phyloP scores from a whole-genome alignment of 352 stramenopile genomes.

The Elongisporangium anandrum region DNA sequence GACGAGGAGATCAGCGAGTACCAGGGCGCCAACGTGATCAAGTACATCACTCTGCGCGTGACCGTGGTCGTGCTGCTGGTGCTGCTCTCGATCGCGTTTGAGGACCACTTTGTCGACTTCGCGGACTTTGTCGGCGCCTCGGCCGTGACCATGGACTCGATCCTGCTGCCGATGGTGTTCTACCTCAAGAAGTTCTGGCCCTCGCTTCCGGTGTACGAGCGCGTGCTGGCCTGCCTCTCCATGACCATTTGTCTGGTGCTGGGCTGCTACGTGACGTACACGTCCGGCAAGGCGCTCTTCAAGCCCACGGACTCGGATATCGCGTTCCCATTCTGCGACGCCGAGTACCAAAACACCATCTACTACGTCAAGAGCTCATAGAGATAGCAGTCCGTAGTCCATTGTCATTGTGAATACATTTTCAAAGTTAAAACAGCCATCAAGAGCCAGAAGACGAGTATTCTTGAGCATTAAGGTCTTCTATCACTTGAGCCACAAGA shows the following conservation, averaged over 20 bases:
- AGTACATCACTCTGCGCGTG: conserved; percentile 38
- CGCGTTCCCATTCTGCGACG: conserved; percentile 47
- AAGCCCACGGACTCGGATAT: conserved; percentile 21
- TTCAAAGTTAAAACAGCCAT: neutral
- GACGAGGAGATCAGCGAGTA: conserved; percentile 31
- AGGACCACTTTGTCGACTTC: conserved; percentile 65
- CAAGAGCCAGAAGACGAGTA: too few relatives aligned
- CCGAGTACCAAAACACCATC: conserved; percentile 31
- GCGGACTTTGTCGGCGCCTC: conserved; percentile 67
- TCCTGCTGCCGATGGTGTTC: conserved; percentile 65
- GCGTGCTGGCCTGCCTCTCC: conserved; percentile 23
- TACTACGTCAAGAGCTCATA: conserved; percentile 21
- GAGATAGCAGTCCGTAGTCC: neutral
- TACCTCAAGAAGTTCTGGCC: conserved; percentile 69
- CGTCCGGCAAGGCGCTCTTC: conserved; percentile 40
- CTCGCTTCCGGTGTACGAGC: conserved; percentile 33
- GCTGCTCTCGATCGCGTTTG: conserved; percentile 47
- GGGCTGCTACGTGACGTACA: conserved; percentile 42
- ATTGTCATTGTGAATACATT: neutral
- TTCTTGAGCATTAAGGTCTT: too few relatives aligned
- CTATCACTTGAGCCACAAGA: too few relatives aligned
- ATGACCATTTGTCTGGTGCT: conserved; percentile 39
- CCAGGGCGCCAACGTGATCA: conserved; percentile 29
- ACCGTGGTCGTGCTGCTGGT: conserved; percentile 37
- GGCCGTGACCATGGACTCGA: conserved; percentile 52